Base-by-base conservation (phyloP, 2,329 filamentous ascomycete genomes). In the Pseudocercospora fuligena region DNA sequence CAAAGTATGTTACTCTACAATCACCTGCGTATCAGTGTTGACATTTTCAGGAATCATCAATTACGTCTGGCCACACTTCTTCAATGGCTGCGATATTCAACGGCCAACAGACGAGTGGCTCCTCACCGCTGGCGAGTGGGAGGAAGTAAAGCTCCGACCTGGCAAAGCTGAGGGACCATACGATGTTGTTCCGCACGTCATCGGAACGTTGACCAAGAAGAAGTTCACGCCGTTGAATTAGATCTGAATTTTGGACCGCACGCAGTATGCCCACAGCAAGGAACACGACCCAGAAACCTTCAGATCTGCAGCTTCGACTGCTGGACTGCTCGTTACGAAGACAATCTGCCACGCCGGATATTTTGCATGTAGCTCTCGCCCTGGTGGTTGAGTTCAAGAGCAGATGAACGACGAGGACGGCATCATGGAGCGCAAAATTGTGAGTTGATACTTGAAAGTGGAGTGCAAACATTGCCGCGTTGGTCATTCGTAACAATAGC, bases 71-170 rank as follows among this genome's bases (percentile, higher is more conserved):
- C 77, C 77, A 4, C 72, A 73, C 19, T 76, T 78, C 60, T 75
- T 78, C 43, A 74, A 74, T 51, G 78, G 78, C 3, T 79, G 78
- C 66, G 69, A 76, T 54, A 75, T 79, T 53, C 72, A 67, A 1
- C 65, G 78, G 19, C 77, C 77, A 2, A 78, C 77, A 1, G 78
- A 79, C 51, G 73, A 78, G 63, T 79, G 76, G 76, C 63, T 79
- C 5, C 65, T 76, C 27, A 63, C 69, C 19, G 75, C 76, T 49
- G 78, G 77, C 4, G 70, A 75, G 12, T 79, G 78, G 78, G 71
- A 77, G 12, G 65, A 75, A 27, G 75, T 79, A 54, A 71, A 77
- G 14, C 66, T 79, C 29, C 66, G 66, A 29, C 69, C 76, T 23
- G 72, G 70, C 8, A 70, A 64, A 5, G 76, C 72, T 16, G 77